Base-by-base conservation (phyloP, 129 eudicot genomes). In the Flaveria ramosissima region DNA sequence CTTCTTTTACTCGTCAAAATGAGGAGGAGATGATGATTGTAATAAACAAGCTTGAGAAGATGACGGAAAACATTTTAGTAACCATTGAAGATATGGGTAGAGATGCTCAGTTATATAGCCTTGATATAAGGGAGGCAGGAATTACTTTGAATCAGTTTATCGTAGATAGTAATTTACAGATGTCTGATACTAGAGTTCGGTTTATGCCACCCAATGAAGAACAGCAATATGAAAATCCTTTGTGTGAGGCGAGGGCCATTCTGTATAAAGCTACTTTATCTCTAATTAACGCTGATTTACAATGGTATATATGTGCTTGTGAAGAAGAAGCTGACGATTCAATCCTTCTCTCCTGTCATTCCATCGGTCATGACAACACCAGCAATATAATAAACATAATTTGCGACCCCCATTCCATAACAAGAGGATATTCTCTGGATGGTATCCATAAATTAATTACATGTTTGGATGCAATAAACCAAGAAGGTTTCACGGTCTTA, bases 261-360 rank as follows among this genome's bases (percentile, higher is more conserved):
- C 13, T 70, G 45, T 15, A 26, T 48, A 14, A 14, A 23, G 60
- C 74, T 23, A 23, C 43, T 70, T 47, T 15, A 70, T 70, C 41
- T 15, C 21, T 70, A 24, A 24, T 12, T 8, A 23, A 0, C 9
- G 6, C 41, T 46, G 60, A 46, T 70, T 32, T 46, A 6, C 20
- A 21, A 6, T 24, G 74, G 74, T 70, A 70, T 70, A 13, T 70
- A 46, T 6, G 27, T 19, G 71, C 71, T 67, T 67, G 52, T 67
- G 71, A 24, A 19, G 74, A 47, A 9, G 41, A 68, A 45, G 73
- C 57, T 68, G 57, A 43, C 48, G 74, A 47, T 63, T 14, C 47
- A 13, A 7, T 23, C 69, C 46, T 63, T 5, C 45, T 27, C 20
- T 32, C 46, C 1, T 32, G 12, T 63, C 69, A 63, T 16, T 27